These are phyloP conservation scores for Nakazawaea pomicola DNA, from an alignment of 805 yeast species.

Conservation along the genomic window DNA sequence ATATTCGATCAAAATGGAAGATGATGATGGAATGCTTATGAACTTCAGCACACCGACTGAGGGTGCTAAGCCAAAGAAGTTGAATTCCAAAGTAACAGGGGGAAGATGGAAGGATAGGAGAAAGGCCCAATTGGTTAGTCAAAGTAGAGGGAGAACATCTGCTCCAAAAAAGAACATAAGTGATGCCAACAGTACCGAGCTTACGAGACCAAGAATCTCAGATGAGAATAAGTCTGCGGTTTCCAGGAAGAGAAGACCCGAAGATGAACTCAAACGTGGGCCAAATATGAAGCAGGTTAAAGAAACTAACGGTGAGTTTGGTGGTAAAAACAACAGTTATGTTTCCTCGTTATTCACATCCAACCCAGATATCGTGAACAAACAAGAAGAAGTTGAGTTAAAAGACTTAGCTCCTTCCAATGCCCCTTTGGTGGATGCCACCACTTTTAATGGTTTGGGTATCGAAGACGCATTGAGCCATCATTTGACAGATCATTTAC, in stretches of 20 bases:
- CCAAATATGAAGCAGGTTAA: conserved; percentile 30
- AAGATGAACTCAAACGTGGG: conserved; percentile 17
- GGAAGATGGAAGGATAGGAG: conserved; percentile 84
- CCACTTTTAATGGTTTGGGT: conserved; percentile 70
- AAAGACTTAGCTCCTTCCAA: conserved; percentile 57
- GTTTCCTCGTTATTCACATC: conserved; percentile 85
- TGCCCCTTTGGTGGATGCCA: conserved; percentile 73
- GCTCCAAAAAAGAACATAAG: conserved; percentile 14
- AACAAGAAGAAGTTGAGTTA: conserved; percentile 31
- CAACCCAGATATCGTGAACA: conserved; percentile 46
- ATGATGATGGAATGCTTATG: conserved; percentile 68
- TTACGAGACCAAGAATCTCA: conserved; percentile 9
- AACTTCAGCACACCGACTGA: conserved; percentile 56
- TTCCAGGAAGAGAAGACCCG: conserved; percentile 3
- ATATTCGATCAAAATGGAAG: conserved; percentile 15
- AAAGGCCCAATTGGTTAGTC: conserved; percentile 45
- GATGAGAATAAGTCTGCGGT: conserved; percentile 1
- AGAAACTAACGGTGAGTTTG: conserved; percentile 47
- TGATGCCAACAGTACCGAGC: conserved; percentile 14
- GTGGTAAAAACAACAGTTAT: conserved; percentile 57
- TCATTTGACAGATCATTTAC: conserved; percentile 53
- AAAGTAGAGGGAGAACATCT: conserved; percentile 34
- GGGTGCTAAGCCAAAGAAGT: conserved; percentile 19
- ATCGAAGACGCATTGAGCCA: conserved; percentile 46
- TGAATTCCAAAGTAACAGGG: conserved; percentile 45